Conservation (phyloP, 805 yeast genomes). For the Diddensiella transvaalensis region DNA sequence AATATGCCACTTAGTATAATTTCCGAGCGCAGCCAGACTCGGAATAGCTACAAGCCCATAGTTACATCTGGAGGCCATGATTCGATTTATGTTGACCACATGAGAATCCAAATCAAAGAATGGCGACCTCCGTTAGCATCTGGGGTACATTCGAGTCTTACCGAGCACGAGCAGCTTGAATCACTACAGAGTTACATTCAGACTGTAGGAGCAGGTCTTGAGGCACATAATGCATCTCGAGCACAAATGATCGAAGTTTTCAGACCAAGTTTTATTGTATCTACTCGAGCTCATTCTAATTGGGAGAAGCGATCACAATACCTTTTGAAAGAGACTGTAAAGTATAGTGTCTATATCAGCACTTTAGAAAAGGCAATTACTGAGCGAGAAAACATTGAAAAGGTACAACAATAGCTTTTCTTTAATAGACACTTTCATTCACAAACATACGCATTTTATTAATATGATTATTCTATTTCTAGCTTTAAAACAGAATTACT, state of each 20-base stretch:
- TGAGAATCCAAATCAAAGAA: slow-evolving; percentile 24
- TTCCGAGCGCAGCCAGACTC: neutral
- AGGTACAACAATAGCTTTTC: neutral
- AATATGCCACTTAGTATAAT: slow-evolving; percentile 20
- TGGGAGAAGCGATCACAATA: slow-evolving; percentile 32
- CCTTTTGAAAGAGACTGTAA: slow-evolving; percentile 26
- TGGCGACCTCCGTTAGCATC: slow-evolving; percentile 33
- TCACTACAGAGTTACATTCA: slow-evolving; percentile 39
- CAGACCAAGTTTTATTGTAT: slow-evolving; percentile 20
- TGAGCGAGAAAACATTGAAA: slow-evolving; percentile 11
- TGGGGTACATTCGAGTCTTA: slow-evolving; percentile 25
- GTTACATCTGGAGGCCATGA: slow-evolving; percentile 16
- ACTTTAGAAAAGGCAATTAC: slow-evolving; percentile 23
- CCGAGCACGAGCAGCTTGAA: slow-evolving; percentile 37
- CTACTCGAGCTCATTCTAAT: slow-evolving; percentile 29
- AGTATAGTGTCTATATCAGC: slow-evolving; percentile 28
- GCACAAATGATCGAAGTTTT: slow-evolving; percentile 37
- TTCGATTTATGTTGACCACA: slow-evolving; percentile 19
- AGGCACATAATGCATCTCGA: slow-evolving; percentile 41
- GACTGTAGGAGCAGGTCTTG: slow-evolving; percentile 37
- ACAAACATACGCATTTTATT: too few species aligned
- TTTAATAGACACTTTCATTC: neutral
- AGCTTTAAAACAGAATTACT: neutral
- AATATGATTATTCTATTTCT: too few species aligned
- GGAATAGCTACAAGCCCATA: neutral